phyloP scores from a whole-genome alignment of 495 filamentous ascomycete species.

The Podospora tetraspora region DNA sequence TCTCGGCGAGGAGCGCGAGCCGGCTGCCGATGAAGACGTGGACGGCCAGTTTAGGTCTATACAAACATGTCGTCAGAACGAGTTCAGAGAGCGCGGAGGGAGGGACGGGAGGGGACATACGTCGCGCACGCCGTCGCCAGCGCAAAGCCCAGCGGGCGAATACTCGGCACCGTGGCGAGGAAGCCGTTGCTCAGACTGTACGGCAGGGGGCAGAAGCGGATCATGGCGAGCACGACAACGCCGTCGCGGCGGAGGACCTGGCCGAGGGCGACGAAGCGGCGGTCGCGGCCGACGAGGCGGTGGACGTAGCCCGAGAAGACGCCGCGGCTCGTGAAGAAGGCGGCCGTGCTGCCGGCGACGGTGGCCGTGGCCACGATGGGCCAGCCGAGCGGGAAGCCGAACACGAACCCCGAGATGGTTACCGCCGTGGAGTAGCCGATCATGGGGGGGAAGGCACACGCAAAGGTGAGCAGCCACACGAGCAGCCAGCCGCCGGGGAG shows the following conservation, averaged over 20 bases:
- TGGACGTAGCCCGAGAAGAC: conserved; percentile 73
- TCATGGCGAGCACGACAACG: conserved; percentile 83
- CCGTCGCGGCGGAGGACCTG: conserved; percentile 73
- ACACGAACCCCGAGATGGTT: conserved; percentile 90
- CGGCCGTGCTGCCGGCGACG: conserved; percentile 65
- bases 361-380: conserved; percentile 75
- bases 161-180: conserved; percentile 85
- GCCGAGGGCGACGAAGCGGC: conserved; percentile 59
- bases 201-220: conserved; percentile 87
- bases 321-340: conserved; percentile 74
- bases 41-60: conserved; percentile 77
- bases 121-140: conserved; percentile 67
- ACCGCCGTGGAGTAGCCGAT: conserved; percentile 85
- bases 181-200: conserved; percentile 93
- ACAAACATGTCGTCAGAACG: neutral
- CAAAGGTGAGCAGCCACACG: conserved; percentile 70
- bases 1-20: conserved; percentile 66
- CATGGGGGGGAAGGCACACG: conserved; percentile 80
- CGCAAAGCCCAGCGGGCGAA: conserved; percentile 68
- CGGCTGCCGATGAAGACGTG: conserved; percentile 83
- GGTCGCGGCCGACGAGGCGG: conserved; percentile 72
- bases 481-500: conserved; percentile 68
- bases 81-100: too few relatives aligned
- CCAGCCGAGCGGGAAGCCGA: conserved; percentile 89
- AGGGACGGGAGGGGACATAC: conserved; percentile 18